Base-by-base conservation (phyloP, 2,329 filamentous ascomycete species). In the Epichloe sylvatica region DNA sequence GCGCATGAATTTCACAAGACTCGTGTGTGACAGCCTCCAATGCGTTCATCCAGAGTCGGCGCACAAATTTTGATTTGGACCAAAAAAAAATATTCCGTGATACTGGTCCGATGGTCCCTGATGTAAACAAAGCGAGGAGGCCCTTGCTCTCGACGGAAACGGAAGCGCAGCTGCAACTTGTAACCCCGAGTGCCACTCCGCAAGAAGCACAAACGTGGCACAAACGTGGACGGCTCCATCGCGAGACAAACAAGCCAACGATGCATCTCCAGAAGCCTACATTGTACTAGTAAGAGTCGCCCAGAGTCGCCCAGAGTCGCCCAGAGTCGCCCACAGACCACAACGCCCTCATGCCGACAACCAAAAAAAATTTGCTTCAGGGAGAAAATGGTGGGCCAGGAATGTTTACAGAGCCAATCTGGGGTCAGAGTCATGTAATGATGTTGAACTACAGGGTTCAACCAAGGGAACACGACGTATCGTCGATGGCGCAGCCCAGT, bases 401-500 rank as follows among this genome's bases (percentile, higher is more conserved):
- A 7, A 9, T 17, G 19, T 17, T 40, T 40, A 25, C 8, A 33
- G 17, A 9, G 7, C 17, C 13, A 47, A 39, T 40, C 36, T 21
- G 34, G 23, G 36, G 48, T 23, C 7, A 35, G 43, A 42, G 43
- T 50, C 43, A 50, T 45, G 52, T 23, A 17, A 50, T 53, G 47
- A 52, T 45, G 50, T 50, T 53, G 15, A 17, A 33, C 4, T 30
- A 35, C 47, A 50, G 45, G 49, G 46, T 51, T 49, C 36, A 37
- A 12, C 17, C n/a, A 44, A 30, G 11, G 23, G 30, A 50, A 36
- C 17, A 50, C 48, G 36, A 30, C 36, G 17, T 46, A 54, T 55
- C 46, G 51, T 51, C 51, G 54, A 56, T 56, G 48, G 49, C 46
- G 37, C 45, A 40, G 47, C 51, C 50, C 25, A 33, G 25, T 49